Evolutionary conservation across 2,329 filamentous ascomycete species (phyloP).

Genomic region (Xylariaceae sp.): DNA sequence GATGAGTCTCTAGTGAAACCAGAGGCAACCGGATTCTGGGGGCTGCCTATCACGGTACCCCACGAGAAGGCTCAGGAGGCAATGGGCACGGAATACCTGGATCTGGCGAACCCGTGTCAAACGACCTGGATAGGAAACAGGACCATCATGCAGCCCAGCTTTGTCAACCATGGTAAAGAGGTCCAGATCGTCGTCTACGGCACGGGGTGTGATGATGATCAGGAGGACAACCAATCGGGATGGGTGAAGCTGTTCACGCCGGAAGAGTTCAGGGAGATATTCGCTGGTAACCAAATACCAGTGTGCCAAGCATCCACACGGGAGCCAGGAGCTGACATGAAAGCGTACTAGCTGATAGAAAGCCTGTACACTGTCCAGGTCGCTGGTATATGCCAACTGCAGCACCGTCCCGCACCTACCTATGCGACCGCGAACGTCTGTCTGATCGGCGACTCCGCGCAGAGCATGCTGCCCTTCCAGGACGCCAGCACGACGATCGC

Average conservation of each 20-base stretch:
- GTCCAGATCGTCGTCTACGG: constrained; percentile 33
- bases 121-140: constrained; percentile 36
- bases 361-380: constrained; percentile 38
- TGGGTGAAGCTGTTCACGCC: constrained; percentile 37
- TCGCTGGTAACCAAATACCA: constrained; percentile 23
- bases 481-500: constrained; percentile 21
- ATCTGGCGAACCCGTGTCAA: constrained; percentile 29
- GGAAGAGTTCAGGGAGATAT: constrained; percentile 36
- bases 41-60: constrained; percentile 31
- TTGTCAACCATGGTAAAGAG: constrained; percentile 31
- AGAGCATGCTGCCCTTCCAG: constrained; percentile 29
- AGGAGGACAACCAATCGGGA: constrained; percentile 7
- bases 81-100: constrained; percentile 33
- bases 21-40: constrained; percentile 33
- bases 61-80: constrained; percentile 28
- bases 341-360: constrained; percentile 32
- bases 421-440: constrained; percentile 29
- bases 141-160: constrained; percentile 29
- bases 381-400: constrained; percentile 32
- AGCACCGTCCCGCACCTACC: constrained; percentile 25
- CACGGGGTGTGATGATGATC: constrained; percentile 3
- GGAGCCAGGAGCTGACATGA: too few species aligned
- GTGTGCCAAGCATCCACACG: constrained; percentile 25
- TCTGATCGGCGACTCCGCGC: constrained; percentile 33
- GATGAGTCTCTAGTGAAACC: constrained; percentile 26